Evolutionary conservation across 768 basidiomycete species (phyloP).

Genomic region (Tephrocybe rancida): DNA sequence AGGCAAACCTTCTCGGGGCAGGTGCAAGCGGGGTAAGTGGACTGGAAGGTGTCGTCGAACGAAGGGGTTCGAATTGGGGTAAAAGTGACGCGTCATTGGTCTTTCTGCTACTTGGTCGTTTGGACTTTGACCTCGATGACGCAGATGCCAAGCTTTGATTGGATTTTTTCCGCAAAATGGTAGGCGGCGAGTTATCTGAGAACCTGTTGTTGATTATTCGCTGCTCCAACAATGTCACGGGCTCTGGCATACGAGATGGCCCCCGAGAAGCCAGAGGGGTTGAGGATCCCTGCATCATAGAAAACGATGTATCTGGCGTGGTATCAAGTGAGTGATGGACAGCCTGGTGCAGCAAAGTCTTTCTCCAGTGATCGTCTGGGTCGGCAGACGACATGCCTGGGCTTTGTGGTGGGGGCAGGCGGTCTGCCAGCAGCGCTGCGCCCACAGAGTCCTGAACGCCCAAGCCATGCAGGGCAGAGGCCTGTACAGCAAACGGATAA

Average conservation of each 20-base stretch:
- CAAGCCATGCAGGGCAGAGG: slow-evolving; percentile 72
- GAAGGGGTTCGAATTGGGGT: slow-evolving; percentile 49
- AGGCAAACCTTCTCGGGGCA: slow-evolving; percentile 57
- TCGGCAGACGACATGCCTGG: slow-evolving; percentile 59
- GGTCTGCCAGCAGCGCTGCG: slow-evolving; percentile 75
- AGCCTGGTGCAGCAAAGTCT: slow-evolving; percentile 73
- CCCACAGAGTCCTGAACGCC: slow-evolving; percentile 77
- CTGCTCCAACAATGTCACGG: slow-evolving; percentile 39
- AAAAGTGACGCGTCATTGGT: slow-evolving; percentile 31
- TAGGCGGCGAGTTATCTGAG: slow-evolving; percentile 22
- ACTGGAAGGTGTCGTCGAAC: slow-evolving; percentile 66
- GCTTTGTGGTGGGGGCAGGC: slow-evolving; percentile 64
- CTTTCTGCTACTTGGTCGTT: slow-evolving; percentile 28
- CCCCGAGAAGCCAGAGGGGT: slow-evolving; percentile 41
- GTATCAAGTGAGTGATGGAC: slow-evolving; percentile 72
- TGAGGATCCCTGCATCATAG: slow-evolving; percentile 34
- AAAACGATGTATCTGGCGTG: slow-evolving; percentile 48
- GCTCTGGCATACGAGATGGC: slow-evolving; percentile 12
- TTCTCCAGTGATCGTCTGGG: slow-evolving; percentile 74
- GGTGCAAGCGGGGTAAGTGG: slow-evolving; percentile 66
- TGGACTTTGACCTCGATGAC: slow-evolving; percentile 24
- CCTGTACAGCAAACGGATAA: slow-evolving; percentile 76
- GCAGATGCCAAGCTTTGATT: slow-evolving; percentile 25
- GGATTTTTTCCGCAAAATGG: slow-evolving; percentile 30
- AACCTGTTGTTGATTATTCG: slow-evolving; percentile 42